These are phyloP conservation scores for Phascolomyces articulosus DNA, from an alignment of 371 early-diverging fungal species.

Conservation along the genomic window DNA sequence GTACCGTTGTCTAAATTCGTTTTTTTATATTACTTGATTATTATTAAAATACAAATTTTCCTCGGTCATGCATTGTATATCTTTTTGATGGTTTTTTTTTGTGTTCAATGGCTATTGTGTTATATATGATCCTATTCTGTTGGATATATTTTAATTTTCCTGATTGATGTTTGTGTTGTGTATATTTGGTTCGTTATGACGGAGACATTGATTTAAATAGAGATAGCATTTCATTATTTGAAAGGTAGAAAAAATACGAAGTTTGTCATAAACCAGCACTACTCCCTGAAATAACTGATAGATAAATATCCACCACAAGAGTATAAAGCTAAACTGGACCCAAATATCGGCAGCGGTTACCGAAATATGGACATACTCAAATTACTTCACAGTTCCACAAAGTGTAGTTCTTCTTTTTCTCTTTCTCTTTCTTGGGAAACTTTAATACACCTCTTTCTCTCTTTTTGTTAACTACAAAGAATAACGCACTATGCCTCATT, in stretches of 20 bases:
- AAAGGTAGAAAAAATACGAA: no score
- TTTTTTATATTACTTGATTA: not conserved
- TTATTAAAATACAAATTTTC: not conserved
- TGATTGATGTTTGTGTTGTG: no score
- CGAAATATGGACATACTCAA: not conserved
- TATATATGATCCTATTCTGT: not conserved
- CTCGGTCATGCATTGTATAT: constrained; percentile 1
- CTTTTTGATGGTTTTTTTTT: not conserved
- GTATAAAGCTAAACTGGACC: no score
- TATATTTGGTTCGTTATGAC: no score
- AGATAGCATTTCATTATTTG: no score
- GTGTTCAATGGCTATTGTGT: not conserved
- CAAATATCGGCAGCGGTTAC: not conserved
- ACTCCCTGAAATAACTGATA: no score
- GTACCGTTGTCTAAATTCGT: constrained; percentile 77
- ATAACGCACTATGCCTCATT: constrained; percentile 23
- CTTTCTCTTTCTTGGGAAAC: not conserved
- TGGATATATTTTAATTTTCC: no score
- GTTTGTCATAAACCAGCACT: no score
- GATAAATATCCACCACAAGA: no score
- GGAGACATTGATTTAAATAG: no score
- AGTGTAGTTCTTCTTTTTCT: not conserved
- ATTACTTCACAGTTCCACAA: not conserved
- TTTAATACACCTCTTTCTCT: not conserved
- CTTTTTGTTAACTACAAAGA: not conserved